A percentile compares a stretch with the other conserved stretches of the same genome.
These are phyloP conservation scores for Arthrocladium fulminans DNA, from an alignment of 2,329 filamentous ascomycete genomes.

Conservation along the genomic window DNA sequence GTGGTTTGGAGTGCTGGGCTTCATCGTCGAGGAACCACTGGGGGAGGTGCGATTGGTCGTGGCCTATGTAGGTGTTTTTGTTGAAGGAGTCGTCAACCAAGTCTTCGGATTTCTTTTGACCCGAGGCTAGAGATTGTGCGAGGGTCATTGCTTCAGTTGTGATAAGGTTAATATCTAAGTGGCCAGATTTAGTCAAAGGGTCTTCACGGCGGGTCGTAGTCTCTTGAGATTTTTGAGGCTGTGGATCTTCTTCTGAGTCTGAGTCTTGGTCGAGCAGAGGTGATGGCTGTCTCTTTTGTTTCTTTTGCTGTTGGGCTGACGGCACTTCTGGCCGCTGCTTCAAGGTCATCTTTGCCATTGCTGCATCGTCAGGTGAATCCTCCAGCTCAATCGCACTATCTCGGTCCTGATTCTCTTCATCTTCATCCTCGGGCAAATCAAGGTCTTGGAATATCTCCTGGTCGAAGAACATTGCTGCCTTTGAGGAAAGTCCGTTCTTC, in stretches of 20 bases:
- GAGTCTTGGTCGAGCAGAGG: not conserved
- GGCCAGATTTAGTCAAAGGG: slow-evolving; percentile 33
- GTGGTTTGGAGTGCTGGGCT: slow-evolving; percentile 66
- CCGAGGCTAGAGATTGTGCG: slow-evolving; percentile 81
- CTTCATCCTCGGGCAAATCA: slow-evolving; percentile 52
- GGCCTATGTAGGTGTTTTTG: slow-evolving; percentile 86
- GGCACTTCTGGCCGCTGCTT: slow-evolving; percentile 21
- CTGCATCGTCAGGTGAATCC: slow-evolving; percentile 19
- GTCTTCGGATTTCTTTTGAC: slow-evolving; percentile 69
- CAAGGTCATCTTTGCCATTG: slow-evolving; percentile 8
- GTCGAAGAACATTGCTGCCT: slow-evolving; percentile 81
- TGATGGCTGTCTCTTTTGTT: not conserved
- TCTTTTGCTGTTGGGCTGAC: slow-evolving; percentile 22
- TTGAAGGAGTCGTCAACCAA: slow-evolving; percentile 89
- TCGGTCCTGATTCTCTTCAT: slow-evolving; percentile 38
- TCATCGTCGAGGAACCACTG: slow-evolving; percentile 99
- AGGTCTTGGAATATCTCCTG: slow-evolving; percentile 91
- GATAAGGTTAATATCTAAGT: slow-evolving; percentile 87
- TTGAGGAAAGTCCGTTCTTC: slow-evolving; percentile 60
- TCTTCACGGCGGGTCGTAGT: slow-evolving; percentile 23
- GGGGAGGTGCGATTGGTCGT: slow-evolving; percentile 81
- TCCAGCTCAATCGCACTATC: slow-evolving; percentile 32
- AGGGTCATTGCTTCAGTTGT: slow-evolving; percentile 99
- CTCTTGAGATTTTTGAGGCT: slow-evolving; percentile 14
- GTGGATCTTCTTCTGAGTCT: slow-evolving; percentile 30